Conservation (phyloP, 2,329 filamentous ascomycete genomes). For the Trichoderma koningii region DNA sequence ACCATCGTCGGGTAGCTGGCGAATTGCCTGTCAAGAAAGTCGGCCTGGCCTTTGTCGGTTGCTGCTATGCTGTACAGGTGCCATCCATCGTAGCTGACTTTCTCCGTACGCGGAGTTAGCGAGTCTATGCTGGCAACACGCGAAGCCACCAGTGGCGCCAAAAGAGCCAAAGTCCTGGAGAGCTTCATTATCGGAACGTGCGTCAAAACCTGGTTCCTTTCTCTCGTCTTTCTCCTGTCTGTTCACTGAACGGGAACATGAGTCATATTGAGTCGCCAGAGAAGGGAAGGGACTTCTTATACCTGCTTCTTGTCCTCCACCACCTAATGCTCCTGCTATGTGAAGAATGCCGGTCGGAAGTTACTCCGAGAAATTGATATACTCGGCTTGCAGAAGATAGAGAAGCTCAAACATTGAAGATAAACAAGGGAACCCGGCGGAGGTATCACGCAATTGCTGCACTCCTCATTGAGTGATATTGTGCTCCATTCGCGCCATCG, state of each 20-base stretch:
- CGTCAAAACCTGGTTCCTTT: too few species aligned
- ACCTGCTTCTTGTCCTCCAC: not conserved
- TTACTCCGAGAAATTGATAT: not conserved
- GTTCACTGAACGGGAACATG: not conserved
- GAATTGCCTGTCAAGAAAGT: not conserved
- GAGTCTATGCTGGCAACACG: not conserved
- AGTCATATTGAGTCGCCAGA: not conserved
- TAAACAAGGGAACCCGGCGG: not conserved
- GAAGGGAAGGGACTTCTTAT: not conserved
- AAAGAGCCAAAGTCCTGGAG: not conserved
- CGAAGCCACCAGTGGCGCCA: not conserved
- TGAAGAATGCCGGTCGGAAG: not conserved
- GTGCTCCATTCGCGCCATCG: conserved; percentile 14
- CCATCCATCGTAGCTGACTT: conserved; percentile 14
- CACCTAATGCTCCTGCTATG: not conserved
- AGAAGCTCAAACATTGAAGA: not conserved
- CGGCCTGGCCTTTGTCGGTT: not conserved
- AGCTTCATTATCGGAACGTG: not conserved
- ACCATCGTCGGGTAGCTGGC: conserved; percentile 12
- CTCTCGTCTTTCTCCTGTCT: too few species aligned
- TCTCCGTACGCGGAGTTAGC: not conserved
- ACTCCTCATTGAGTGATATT: conserved; percentile 23
- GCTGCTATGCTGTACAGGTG: conserved; percentile 14
- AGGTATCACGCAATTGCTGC: conserved; percentile 7
- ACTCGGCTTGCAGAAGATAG: not conserved